phyloP scores from a whole-genome alignment of 1,284 basidiomycete genomes.

The Trametes pubescens region DNA sequence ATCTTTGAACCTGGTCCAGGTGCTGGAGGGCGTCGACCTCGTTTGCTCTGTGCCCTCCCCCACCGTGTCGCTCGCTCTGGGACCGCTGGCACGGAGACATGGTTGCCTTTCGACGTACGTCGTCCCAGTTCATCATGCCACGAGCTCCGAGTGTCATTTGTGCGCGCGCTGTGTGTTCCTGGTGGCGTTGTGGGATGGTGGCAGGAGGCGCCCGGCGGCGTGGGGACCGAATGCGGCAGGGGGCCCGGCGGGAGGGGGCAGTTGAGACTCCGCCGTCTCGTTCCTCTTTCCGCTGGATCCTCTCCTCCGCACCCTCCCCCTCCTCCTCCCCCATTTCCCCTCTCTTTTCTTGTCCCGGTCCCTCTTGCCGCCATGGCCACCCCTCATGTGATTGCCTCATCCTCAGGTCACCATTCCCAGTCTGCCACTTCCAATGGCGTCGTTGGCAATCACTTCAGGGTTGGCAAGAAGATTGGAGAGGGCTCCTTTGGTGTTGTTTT shows the following conservation, averaged over 20 bases:
- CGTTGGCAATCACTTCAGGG: conserved; percentile 78
- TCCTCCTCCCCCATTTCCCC: conserved; percentile 40
- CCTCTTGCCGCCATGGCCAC: conserved; percentile 63
- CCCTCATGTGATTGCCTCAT: conserved; percentile 79
- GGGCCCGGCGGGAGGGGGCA: conserved; percentile 27
- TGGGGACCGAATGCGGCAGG: conserved; percentile 19
- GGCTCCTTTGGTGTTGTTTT: conserved; percentile 88
- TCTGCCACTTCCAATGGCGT: conserved; percentile 70
- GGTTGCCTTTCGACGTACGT: conserved; percentile 17
- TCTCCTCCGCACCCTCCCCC: conserved; percentile 41
- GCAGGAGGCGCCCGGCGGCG: conserved; percentile 14
- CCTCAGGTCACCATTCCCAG: conserved; percentile 69
- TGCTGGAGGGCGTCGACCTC: neutral
- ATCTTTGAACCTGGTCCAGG: conserved; percentile 4
- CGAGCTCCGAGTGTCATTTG: neutral
- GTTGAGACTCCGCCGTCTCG: conserved; percentile 40
- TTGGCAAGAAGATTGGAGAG: conserved; percentile 90
- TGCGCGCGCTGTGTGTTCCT: neutral
- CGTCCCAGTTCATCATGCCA: neutral
- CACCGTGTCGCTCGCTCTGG: neutral
- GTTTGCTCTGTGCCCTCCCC: neutral
- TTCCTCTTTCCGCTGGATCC: conserved; percentile 32
- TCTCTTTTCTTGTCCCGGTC: conserved; percentile 35
- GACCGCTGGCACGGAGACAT: neutral
- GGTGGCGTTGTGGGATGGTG: conserved; percentile 7